Percentiles rank a stretch among this genome's conserved stretches.
Evolutionary conservation across 805 yeast genomes (phyloP).

Genomic region (Starmerella vitae): DNA sequence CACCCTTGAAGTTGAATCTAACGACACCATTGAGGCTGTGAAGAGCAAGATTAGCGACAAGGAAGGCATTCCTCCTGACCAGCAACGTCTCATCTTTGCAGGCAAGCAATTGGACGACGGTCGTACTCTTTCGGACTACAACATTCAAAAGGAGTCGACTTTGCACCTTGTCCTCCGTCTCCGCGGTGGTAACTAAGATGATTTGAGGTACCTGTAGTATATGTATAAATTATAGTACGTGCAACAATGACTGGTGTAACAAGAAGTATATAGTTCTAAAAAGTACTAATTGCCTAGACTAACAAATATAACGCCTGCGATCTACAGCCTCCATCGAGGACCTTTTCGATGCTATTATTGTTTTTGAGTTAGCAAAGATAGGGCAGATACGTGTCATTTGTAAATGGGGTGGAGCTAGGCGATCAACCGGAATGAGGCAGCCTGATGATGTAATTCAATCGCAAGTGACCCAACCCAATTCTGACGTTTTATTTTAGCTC

Average conservation of each 20-base stretch:
- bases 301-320: no score
- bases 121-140: slow-evolving; percentile 83
- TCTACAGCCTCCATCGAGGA: no score
- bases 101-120: slow-evolving; percentile 95
- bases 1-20: slow-evolving; percentile 78
- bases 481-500: no score
- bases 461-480: no score
- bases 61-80: slow-evolving; percentile 95
- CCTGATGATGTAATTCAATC: no score
- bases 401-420: no score
- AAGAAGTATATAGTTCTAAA: not conserved
- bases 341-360: no score
- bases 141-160: slow-evolving; percentile 87
- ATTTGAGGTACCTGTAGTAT: no score
- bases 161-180: slow-evolving; percentile 70
- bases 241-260: not conserved
- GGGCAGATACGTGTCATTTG: no score
- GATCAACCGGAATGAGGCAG: no score
- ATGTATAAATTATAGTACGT: no score
- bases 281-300: not conserved
- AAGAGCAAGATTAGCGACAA: slow-evolving; percentile 88
- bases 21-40: slow-evolving; percentile 89
- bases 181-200: slow-evolving; percentile 55
- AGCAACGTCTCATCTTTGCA: slow-evolving; percentile 86
- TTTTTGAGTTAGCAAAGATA: no score